A percentile compares a stretch with the other conserved stretches of the same genome.
phyloP scores from a whole-genome alignment of 2,329 filamentous ascomycete species.

The Tolypocladium inflatum region DNA sequence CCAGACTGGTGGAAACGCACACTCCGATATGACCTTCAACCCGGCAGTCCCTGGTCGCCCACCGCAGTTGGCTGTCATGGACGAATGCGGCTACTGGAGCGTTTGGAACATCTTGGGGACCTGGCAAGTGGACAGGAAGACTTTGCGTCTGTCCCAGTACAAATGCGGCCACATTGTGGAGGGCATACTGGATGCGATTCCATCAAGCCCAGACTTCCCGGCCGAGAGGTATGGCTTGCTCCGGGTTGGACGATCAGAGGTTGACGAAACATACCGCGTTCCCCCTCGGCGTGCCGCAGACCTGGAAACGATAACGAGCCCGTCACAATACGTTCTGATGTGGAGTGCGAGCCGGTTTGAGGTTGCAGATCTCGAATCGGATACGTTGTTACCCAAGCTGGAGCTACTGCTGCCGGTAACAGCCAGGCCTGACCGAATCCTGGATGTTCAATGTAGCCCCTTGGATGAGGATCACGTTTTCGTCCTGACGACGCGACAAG shows the following conservation, averaged over 20 bases:
- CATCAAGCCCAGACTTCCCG: constrained; percentile 15
- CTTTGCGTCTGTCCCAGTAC: constrained; percentile 20
- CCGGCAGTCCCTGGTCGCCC: constrained; percentile 34
- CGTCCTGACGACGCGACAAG: constrained; percentile 44
- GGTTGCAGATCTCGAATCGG: constrained; percentile 25
- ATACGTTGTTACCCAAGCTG: constrained; percentile 15
- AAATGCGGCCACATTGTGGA: constrained; percentile 34
- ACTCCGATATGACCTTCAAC: constrained; percentile 58
- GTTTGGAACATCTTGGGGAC: constrained; percentile 50
- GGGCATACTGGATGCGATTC: constrained; percentile 25
- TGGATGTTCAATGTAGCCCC: constrained; percentile 45
- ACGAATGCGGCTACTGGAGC: constrained; percentile 56
- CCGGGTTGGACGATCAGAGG: constrained; percentile 24
- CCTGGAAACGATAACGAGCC: neutral
- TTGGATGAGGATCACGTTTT: constrained; percentile 39
- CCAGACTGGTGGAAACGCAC: constrained; percentile 43
- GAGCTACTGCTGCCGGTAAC: constrained; percentile 15
- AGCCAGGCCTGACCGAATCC: constrained; percentile 29
- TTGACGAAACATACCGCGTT: constrained; percentile 11
- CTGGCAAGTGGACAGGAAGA: constrained; percentile 21
- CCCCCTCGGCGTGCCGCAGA: constrained; percentile 6
- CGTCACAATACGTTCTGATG: constrained; percentile 17
- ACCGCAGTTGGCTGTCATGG: constrained; percentile 57
- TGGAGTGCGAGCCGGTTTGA: constrained; percentile 27
- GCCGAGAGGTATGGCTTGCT: constrained; percentile 32